Evolutionary conservation across 2,329 filamentous ascomycete genomes (phyloP), one percentile per base, ranked within the genome.

Genomic region (Periconia sp.): DNA sequence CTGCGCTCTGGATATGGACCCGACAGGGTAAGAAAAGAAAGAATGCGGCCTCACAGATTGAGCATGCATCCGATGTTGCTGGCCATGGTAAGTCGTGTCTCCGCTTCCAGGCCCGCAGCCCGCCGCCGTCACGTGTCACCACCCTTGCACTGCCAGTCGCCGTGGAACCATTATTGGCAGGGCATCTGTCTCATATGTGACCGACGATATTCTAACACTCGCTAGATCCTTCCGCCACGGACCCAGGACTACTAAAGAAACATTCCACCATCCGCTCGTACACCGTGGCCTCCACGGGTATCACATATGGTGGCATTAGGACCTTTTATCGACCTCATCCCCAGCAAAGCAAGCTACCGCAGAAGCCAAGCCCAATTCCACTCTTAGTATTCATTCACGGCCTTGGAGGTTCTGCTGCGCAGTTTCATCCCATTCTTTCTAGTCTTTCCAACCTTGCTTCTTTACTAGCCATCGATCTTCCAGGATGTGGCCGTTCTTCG

Each of bases 311-410:
- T 2, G 81, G 79, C 22, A 79, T 97, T 50, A 84, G 92, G 43
- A 85, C 92, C 30, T 96, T 97, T 69, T 92, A 87, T 71, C 83
- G 87, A 43, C 82, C 83, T 40, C 94, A 96, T 70, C 81, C 85
- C 15, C 90, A 96, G 62, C 84, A 86, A n/a, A 82, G 85, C 46
- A 88, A 94, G 66, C 78, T 97, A 4, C 90, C 89, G 3, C 80
- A 77, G 29, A 78, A 84, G 48, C 88, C 89, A 1, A 79, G 81
- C 0, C 85, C 88, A 0, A 73, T 96, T 9, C 94, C 94, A 1
- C 74, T 99, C 8, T 74, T 97, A 3, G 91, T 97, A 30, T 96
- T 95, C 64, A 78, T 97, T 43, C 94, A 97, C 63, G 94, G 94
- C 1, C 79, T 97, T 8, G 94, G 92, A n/a, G 94, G 94, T 35